These are phyloP conservation scores for Thuidium tamariscinum DNA, from an alignment of 225 moss, liverwort and hornwort genomes.

Conservation along the genomic window DNA sequence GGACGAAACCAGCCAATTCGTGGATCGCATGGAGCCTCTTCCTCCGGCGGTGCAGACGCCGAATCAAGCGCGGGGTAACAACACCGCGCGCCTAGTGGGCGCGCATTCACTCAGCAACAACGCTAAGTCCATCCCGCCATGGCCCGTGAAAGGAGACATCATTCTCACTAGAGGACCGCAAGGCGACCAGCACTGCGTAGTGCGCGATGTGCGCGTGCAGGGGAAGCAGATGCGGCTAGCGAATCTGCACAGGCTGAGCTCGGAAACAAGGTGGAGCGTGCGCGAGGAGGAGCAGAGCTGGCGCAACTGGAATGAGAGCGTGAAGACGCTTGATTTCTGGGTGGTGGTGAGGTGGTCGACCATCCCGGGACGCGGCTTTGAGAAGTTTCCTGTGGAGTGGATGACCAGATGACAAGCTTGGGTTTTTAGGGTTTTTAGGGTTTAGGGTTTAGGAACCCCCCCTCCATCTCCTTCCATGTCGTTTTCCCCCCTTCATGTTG, in stretches of 20 bases:
- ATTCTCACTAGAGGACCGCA: conserved; percentile 17
- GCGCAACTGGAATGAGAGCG: conserved; percentile 36
- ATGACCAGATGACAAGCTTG: conserved; percentile 19
- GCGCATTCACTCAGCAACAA: conserved; percentile 6
- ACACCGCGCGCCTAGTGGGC: neutral
- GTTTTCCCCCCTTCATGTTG: neutral
- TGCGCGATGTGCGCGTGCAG: conserved; percentile 30
- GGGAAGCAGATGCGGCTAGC: conserved; percentile 39
- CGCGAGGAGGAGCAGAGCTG: conserved; percentile 34
- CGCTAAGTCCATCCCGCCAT: conserved; percentile 29
- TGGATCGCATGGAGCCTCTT: conserved; percentile 19
- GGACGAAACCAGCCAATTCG: neutral
- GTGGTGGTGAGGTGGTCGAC: conserved; percentile 43
- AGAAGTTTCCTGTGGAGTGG: conserved; percentile 42
- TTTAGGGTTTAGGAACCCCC: neutral
- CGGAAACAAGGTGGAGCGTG: conserved; percentile 37
- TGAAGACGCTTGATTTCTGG: conserved; percentile 38
- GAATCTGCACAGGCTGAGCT: conserved; percentile 21
- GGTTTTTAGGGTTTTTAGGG: neutral
- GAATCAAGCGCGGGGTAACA: conserved; percentile 12
- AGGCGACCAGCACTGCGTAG: conserved; percentile 27
- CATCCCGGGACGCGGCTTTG: conserved; percentile 33
- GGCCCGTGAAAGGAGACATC: conserved; percentile 40
- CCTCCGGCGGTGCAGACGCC: conserved; percentile 21
- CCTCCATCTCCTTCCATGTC: no score